A percentile compares a stretch with the other conserved stretches of the same genome.
Conservation (phyloP, 1,284 basidiomycete genomes). For the Testicularia cyperi region DNA sequence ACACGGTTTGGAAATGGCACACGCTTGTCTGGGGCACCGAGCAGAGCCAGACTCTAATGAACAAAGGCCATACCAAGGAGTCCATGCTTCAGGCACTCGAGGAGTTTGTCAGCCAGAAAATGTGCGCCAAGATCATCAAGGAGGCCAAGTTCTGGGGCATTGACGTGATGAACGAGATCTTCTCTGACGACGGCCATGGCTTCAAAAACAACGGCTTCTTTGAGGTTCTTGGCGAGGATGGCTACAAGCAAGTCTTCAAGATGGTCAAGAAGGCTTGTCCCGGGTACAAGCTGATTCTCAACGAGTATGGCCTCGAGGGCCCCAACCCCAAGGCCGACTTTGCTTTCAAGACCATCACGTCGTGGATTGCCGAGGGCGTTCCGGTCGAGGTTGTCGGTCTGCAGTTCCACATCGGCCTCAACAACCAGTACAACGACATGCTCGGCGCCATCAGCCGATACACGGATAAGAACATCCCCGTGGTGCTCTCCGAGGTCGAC, state of each 20-base stretch:
- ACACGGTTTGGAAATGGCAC: conserved; percentile 21
- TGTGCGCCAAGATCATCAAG: conserved; percentile 38
- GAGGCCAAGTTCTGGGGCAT: conserved; percentile 35
- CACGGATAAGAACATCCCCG: conserved; percentile 17
- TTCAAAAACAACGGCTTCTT: conserved; percentile 41
- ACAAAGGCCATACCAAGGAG: conserved; percentile 24
- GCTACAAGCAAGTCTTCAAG: conserved; percentile 28
- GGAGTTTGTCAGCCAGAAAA: conserved; percentile 26
- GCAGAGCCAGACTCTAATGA: conserved; percentile 21
- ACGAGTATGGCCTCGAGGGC: conserved; percentile 32
- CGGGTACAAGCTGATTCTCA: conserved; percentile 30
- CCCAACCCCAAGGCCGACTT: conserved; percentile 23
- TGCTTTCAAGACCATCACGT: conserved; percentile 39
- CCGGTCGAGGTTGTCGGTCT: conserved; percentile 21
- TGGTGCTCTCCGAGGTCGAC: conserved; percentile 31
- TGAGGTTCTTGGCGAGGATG: conserved; percentile 32
- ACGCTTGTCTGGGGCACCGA: conserved; percentile 32
- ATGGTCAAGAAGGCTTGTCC: conserved; percentile 30
- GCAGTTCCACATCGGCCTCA: conserved; percentile 20
- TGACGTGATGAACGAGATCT: conserved; percentile 39
- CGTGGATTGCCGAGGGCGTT: conserved; percentile 26
- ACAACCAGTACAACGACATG: conserved; percentile 25
- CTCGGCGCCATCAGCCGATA: conserved; percentile 26
- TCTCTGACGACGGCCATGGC: conserved; percentile 20
- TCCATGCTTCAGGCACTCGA: conserved; percentile 38